Conservation (phyloP, 495 filamentous ascomycete genomes). For the Antarctomyces pellizariae region DNA sequence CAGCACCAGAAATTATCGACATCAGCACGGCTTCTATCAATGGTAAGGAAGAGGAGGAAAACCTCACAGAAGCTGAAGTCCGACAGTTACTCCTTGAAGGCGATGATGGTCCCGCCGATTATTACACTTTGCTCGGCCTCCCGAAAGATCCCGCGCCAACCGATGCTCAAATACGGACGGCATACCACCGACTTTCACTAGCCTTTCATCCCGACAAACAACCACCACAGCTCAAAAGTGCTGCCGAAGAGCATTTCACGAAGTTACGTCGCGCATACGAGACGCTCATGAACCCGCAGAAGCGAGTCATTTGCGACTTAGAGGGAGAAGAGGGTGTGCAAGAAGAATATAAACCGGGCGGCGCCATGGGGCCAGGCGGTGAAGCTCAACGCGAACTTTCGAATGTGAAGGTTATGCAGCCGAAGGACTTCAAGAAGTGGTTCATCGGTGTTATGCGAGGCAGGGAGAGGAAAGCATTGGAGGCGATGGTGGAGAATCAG, state of each 20-base stretch:
- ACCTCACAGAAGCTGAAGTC: too few species aligned
- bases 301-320: conserved; percentile 30
- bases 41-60: too few species aligned
- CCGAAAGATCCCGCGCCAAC: conserved; percentile 21
- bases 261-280: conserved; percentile 29
- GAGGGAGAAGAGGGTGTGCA: conserved; percentile 22
- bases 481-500: conserved; percentile 20
- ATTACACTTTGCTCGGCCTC: conserved; percentile 28
- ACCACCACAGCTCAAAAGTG: conserved; percentile 20
- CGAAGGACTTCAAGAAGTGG: conserved; percentile 26
- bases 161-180: conserved; percentile 24
- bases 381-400: conserved; percentile 8
- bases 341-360: conserved; percentile 13
- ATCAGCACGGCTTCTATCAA: too few species aligned
- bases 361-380: background rate
- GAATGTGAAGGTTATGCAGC: conserved; percentile 21
- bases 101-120: conserved; percentile 15
- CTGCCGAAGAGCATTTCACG: conserved; percentile 24
- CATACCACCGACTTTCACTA: conserved; percentile 28
- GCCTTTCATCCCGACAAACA: conserved; percentile 36
- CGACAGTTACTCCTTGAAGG: too few species aligned
- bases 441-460: conserved; percentile 23
- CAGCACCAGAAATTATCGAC: too few species aligned
- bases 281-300: conserved; percentile 28
- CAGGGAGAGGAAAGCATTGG: conserved; percentile 18